Base-by-base conservation (phyloP, 306 rosid genomes). In the Bauhinia variegata region DNA sequence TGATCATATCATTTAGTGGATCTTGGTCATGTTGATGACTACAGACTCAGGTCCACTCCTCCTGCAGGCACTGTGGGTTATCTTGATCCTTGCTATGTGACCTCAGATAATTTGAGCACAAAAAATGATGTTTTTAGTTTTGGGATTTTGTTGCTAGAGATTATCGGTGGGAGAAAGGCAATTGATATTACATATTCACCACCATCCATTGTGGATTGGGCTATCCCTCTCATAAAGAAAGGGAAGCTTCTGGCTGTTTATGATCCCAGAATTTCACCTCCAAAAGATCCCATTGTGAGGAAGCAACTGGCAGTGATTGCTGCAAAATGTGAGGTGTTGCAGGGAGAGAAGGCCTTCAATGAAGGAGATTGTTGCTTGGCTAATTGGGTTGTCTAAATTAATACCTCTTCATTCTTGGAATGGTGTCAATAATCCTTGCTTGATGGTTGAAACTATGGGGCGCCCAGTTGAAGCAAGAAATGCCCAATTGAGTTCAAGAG, bases 61-160 rank as follows among this genome's bases (percentile, higher is more conserved):
- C 99, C 99, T 8, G 99, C 99, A 7, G 99, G 99, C 16, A 93
- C 99, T 0, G 88, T 93, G 85, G 99, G 99, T 4, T 93, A 93
- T 23, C 87, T 93, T 57, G 99, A 93, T 67, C 99, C 99, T 58
- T 83, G 83, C 43, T 93, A 93, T 83, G 99, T 90, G 6, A 88
- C 99, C 15, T 97, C 99, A 6, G 96, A 93, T 76, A 88, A 88
- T 75, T 75, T 93, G 75, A 89, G 97, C 66, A 86, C 99, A 7
- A 93, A 93, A 32, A 91, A 83, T 71, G 99, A 93, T 88, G 97
- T 93, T 30, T 93, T 93, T 58, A 93, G 99, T 64, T 93, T 88
- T 83, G 98, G 98, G 76, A 93, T 93, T 81, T 82, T 93, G 91
- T 61, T 93, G 79, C 80, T 93, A 57, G 99, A 93, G 96, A 93